Evolutionary conservation across 768 basidiomycete species (phyloP), one percentile per base, ranked within the genome.

Genomic region (Tubosaeta sp.): DNA sequence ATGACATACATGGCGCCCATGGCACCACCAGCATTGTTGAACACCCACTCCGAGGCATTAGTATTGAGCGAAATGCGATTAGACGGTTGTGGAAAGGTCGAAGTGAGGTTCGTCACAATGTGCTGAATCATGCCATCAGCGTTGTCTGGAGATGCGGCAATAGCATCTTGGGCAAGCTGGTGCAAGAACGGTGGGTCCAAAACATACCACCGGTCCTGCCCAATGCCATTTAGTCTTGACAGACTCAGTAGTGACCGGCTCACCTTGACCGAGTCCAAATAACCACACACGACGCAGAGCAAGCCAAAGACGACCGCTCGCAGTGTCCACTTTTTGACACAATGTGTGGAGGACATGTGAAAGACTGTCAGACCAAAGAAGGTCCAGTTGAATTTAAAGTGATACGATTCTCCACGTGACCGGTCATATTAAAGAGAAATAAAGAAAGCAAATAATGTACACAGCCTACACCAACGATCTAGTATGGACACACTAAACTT

Each of bases 1-100:
- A 98, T 91, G 71, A 98, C 80, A 69, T 94, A 97, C 95, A 99
- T 97, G 32, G 86, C 86, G 39, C 94, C 94, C 95, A 95, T 97
- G 1, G 94, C 94, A 54, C 97, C 97, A 11, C 95, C 97, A 1
- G 95, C 95, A 62, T 97, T 98, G 76, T 85, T 97, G 72, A 95
- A 89, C 25, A 97, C 82, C 95, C 95, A 97, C 63, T 97, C 94
- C 34, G 75, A 74, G 19, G 79, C 65, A 72, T 86, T 62, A n/a
- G 71, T 46, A 61, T 79, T 77, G 46, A 81, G 58, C 65, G 83
- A 81, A 56, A 90, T 51, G 10, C 43, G 50, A 17, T 71, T 73
- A 38, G 84, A 76, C n/a, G 74, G 56, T 44, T 79, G 62, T 0
- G 90, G 83, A 66, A 94, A 87, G 1, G 82, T 84, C 14, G 72